Percentiles rank a stretch among this genome's conserved stretches.
Evolutionary conservation across 257 asterid genomes (phyloP).

Genomic region (Ligustrum vulgare): DNA sequence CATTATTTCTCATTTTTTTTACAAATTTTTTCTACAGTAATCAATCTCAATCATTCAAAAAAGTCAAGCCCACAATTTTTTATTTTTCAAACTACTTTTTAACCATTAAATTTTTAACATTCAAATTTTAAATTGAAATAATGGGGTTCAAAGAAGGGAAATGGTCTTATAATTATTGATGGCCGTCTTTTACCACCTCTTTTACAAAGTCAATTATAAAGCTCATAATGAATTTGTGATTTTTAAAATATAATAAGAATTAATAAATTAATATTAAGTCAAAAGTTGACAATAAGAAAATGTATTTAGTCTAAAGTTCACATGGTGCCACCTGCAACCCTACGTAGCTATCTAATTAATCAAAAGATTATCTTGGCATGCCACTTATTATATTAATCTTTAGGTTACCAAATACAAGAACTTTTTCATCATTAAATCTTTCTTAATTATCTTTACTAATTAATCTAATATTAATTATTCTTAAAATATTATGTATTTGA

Average conservation of each 20-base stretch:
- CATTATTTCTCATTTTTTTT: too few species aligned
- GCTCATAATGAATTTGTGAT: not conserved
- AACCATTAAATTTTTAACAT: too few species aligned
- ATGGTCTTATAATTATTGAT: not conserved
- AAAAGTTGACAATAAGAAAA: slow-evolving; percentile 12
- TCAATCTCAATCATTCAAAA: too few species aligned
- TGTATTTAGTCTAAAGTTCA: not conserved
- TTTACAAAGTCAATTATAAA: not conserved
- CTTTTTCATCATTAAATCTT: not conserved
- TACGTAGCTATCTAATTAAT: slow-evolving; percentile 16
- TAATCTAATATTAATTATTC: not conserved
- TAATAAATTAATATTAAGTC: not conserved
- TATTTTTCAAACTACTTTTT: too few species aligned
- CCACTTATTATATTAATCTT: slow-evolving; percentile 5
- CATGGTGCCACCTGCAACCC: not conserved
- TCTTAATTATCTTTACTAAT: not conserved
- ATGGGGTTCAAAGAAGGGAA: too few species aligned
- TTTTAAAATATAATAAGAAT: too few species aligned
- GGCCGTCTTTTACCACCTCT: not conserved
- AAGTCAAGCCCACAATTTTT: too few species aligned
- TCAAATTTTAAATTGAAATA: too few species aligned
- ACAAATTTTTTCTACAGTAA: too few species aligned
- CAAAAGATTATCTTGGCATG: slow-evolving; percentile 4
- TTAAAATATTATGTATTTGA: not conserved
- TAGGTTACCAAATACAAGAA: slow-evolving; percentile 34